These are phyloP conservation scores for Leccinum subrobustum DNA, from an alignment of 1,284 basidiomycete genomes.

Conservation along the genomic window DNA sequence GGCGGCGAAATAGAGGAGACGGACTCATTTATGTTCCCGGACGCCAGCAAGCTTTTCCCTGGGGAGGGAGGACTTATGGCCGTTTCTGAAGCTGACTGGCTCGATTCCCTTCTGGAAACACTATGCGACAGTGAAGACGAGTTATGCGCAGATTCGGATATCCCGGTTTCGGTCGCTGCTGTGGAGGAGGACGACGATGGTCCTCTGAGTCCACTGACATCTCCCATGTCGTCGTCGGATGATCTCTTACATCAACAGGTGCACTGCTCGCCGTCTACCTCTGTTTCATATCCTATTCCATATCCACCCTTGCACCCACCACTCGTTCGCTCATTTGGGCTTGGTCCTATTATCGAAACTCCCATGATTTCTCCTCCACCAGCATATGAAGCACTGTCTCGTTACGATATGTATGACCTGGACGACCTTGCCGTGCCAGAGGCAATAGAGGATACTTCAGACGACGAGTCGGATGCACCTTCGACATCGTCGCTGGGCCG, in stretches of 20 bases:
- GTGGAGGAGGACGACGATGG: constrained; percentile 55
- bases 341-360: constrained; percentile 39
- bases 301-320: constrained; percentile 64
- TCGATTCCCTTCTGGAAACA: constrained; percentile 72
- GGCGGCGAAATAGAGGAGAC: constrained; percentile 43
- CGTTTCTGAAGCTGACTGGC: constrained; percentile 70
- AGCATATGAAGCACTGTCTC: constrained; percentile 58
- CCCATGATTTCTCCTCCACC: constrained; percentile 40
- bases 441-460: constrained; percentile 77
- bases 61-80: constrained; percentile 36
- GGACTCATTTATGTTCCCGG: constrained; percentile 75
- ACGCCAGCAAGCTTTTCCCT: constrained; percentile 57
- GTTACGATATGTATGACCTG: constrained; percentile 57
- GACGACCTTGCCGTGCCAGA: constrained; percentile 71
- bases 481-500: constrained; percentile 59
- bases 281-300: constrained; percentile 59
- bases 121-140: constrained; percentile 65
- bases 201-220: constrained; percentile 55
- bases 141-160: constrained; percentile 44
- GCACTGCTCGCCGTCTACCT: constrained; percentile 48
- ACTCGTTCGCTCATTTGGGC: constrained; percentile 47
- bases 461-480: constrained; percentile 74
- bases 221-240: constrained; percentile 71
- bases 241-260: constrained; percentile 54
- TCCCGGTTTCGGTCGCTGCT: constrained; percentile 40